phyloP scores from a whole-genome alignment of 495 filamentous ascomycete species.

The Trichocladium antarcticum region DNA sequence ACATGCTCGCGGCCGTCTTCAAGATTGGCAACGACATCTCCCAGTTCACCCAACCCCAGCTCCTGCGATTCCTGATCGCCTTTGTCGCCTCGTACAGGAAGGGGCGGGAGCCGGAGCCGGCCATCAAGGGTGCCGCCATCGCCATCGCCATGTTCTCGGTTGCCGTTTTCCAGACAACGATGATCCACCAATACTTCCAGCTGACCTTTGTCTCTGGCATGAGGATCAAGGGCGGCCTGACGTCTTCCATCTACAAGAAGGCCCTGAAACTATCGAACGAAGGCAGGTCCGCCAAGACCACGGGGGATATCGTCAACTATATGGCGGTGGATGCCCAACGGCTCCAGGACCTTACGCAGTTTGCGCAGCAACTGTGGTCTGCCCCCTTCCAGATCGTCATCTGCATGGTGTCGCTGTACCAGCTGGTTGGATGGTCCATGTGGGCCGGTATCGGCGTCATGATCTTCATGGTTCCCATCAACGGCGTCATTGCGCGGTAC shows the following conservation, averaged over 20 bases:
- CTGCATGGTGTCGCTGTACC: conserved; percentile 91
- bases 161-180: conserved; percentile 67
- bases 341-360: conserved; percentile 89
- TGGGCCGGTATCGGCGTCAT: conserved; percentile 93
- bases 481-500: conserved; percentile 80
- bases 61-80: conserved; percentile 71
- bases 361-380: conserved; percentile 87
- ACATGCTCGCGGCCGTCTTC: conserved; percentile 65
- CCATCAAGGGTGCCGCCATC: conserved; percentile 76
- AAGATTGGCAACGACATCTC: conserved; percentile 76
- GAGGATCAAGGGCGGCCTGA: conserved; percentile 83
- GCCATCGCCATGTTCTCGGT: conserved; percentile 86
- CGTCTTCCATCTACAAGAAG: conserved; percentile 86
- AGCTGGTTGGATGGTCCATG: conserved; percentile 87
- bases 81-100: conserved; percentile 72
- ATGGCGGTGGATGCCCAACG: conserved; percentile 98
- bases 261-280: conserved; percentile 84
- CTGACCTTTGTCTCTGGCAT: conserved; percentile 89
- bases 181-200: conserved; percentile 90
- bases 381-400: conserved; percentile 93
- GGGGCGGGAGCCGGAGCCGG: conserved; percentile 54
- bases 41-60: conserved; percentile 83
- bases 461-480: conserved; percentile 95
- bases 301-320: conserved; percentile 96
- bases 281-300: conserved; percentile 79